Conservation (phyloP, 495 filamentous ascomycete species). For the Apodospora peruviana region DNA sequence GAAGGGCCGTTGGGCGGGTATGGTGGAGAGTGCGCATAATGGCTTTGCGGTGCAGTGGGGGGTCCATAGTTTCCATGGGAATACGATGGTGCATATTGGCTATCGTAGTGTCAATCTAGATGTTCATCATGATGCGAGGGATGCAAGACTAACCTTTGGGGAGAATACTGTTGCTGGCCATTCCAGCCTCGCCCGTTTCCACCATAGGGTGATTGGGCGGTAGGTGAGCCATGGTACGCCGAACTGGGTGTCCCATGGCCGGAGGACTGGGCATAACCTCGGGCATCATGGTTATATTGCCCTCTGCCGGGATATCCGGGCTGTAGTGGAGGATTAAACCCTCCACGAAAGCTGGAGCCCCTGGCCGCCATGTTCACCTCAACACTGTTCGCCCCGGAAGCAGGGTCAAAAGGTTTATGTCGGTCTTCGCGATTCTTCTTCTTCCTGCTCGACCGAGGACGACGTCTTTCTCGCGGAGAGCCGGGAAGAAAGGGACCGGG, state of each 20-base stretch:
- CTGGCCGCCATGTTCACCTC: conserved; percentile 41
- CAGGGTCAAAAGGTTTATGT: conserved; percentile 24
- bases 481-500: conserved; percentile 24
- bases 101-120: conserved; percentile 25
- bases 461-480: conserved; percentile 31
- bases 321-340: conserved; percentile 29
- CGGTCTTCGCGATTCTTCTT: conserved; percentile 28
- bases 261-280: conserved; percentile 53
- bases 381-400: conserved; percentile 42
- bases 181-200: conserved; percentile 55
- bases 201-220: conserved; percentile 59
- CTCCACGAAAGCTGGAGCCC: conserved; percentile 33
- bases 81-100: conserved; percentile 53
- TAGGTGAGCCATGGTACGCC: conserved; percentile 64
- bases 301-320: conserved; percentile 21
- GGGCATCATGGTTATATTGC: conserved; percentile 29
- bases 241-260: conserved; percentile 53
- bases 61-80: conserved; percentile 50
- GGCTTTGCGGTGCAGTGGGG: conserved; percentile 46
- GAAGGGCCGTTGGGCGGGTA: conserved; percentile 41
- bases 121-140: not conserved
- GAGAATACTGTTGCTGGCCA: conserved; percentile 50
- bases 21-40: conserved; percentile 44
- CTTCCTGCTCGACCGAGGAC: conserved; percentile 30
- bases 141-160: conserved; percentile 53